Evolutionary conservation across 179 eudicot genomes (phyloP), one percentile per base, ranked within the genome.

Genomic region (Drosera spatulata): DNA sequence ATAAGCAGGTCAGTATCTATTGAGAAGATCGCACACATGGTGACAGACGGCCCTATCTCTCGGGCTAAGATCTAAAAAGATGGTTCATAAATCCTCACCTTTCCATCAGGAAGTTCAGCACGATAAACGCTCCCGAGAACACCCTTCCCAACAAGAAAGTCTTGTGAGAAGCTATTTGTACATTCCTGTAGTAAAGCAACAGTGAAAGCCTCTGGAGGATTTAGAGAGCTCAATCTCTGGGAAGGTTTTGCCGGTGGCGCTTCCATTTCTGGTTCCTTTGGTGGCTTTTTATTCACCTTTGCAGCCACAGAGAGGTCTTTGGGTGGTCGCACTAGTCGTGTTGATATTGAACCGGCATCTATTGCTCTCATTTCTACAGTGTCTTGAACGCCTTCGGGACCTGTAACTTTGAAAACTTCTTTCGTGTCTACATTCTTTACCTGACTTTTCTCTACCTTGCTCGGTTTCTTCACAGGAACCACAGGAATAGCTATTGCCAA

Each of bases 121-220:
- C 69, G 64, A 59, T 79, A 79, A 58, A 79, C 80, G 46, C 75
- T 75, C 39, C 80, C 73, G 43, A 75, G 61, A 70, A 51, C 55
- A 59, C 80, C 80, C 61, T 73, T 75, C 60, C 83, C 83, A 39
- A 79, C 64, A 53, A 73, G 73, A 62, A 75, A 75, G 42, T 75
- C 80, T 65, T 79, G 75, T 54, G 77, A 72, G 68, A 79, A 79
- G 73, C 80, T 76, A 58, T 76, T 13, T 8, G 75, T 79, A 65
- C 60, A 79, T 55, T 75, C 66, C 48, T 79, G 83, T 58, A 79
- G 80, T 33, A 60, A 71, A n/a, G 82, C 73, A 66, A 75, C 68
- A 41, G 61, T 69, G 65, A 62, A 75, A 52, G 71, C 56, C 63
- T 71, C 74, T 37, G 77, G 69, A 59, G 73, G 70, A 57, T 75